Percentiles rank a stretch among this genome's conserved stretches.
phyloP scores from a whole-genome alignment of 1,284 basidiomycete species.

The Amylostereum chailletii region DNA sequence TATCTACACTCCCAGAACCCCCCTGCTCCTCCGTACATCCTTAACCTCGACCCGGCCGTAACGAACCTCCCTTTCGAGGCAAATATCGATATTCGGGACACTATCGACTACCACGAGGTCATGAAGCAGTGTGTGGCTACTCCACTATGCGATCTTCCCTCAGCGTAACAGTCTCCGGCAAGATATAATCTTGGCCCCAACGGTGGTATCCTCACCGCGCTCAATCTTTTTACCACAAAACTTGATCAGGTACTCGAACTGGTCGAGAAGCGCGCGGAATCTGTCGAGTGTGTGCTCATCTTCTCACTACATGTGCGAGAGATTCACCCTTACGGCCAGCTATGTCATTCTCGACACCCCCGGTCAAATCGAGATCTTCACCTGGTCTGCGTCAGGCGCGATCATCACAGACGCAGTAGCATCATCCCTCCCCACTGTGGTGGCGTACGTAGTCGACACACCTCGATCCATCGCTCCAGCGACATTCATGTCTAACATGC shows the following conservation, averaged over 20 bases:
- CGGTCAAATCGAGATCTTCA: slow-evolving; percentile 99
- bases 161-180: slow-evolving; percentile 12
- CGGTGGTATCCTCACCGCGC: slow-evolving; percentile 92
- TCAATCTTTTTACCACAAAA: slow-evolving; percentile 98
- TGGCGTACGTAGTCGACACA: slow-evolving; percentile 98
- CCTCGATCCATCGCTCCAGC: slow-evolving; percentile 92
- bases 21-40: slow-evolving; percentile 80
- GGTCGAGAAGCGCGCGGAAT: slow-evolving; percentile 85
- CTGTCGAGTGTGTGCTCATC: slow-evolving; percentile 67
- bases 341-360: slow-evolving; percentile 96
- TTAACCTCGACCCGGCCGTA: slow-evolving; percentile 98
- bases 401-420: slow-evolving; percentile 99
- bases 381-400: slow-evolving; percentile 97
- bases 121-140: slow-evolving; percentile 90
- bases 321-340: slow-evolving; percentile 30
- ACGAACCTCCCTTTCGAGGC: slow-evolving; percentile 85
- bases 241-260: slow-evolving; percentile 95
- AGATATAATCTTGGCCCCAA: slow-evolving; percentile 98
- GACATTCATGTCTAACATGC: slow-evolving; percentile 99
- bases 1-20: slow-evolving; percentile 63
- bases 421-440: slow-evolving; percentile 84
- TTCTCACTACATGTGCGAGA: neutral
- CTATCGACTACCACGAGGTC: slow-evolving; percentile 94
- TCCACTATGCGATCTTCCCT: slow-evolving; percentile 10
- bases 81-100: slow-evolving; percentile 98